Evolutionary conservation across 495 filamentous ascomycete genomes (phyloP), one percentile per base, ranked within the genome.

Genomic region (Emericellopsis terricola): DNA sequence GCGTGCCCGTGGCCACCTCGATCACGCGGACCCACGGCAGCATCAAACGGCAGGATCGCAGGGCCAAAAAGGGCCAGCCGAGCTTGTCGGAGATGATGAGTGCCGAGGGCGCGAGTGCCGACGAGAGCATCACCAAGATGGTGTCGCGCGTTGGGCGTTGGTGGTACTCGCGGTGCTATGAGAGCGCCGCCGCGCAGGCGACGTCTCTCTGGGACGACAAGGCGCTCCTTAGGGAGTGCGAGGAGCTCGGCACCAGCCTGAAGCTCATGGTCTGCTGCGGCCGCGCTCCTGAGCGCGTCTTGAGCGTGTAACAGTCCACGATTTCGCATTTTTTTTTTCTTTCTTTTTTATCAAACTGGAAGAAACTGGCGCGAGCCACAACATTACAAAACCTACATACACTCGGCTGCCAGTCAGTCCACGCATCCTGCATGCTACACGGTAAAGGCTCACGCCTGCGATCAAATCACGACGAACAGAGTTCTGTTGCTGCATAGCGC

Each of bases 161-260:
- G 84, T 96, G 91, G 89, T 94, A 93, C 53, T 78, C 70, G 3
- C 68, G 76, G 33, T 94, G 84, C 60, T 96, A 96, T 51, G 89
- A 96, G 58, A 64, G 53, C 29, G 49, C 52, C 5, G 59, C 76
- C 11, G 53, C 67, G 16, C 56, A 64, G 1, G 48, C 52, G 39
- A 44, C 34, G 9, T 86, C 78, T 48, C 82, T 97, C 48, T 94
- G 85, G 81, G 62, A 62, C 28, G 81, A 96, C 43, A 68, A 64
- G 37, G 62, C 65, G 23, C 50, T 96, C 23, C 57, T 96, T 19
- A 64, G 69, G 21, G 89, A 97, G 55, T 94, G 86, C 42, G 78
- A 86, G 55, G 74, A 79, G 46, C 70, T 73, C 50, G 76, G 78
- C 17, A 89, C 83, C 2, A 85, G 80, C 31, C 82, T 96, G 49